phyloP scores from a whole-genome alignment of 495 filamentous ascomycete species.

The Amphirosellinia nigrospora region DNA sequence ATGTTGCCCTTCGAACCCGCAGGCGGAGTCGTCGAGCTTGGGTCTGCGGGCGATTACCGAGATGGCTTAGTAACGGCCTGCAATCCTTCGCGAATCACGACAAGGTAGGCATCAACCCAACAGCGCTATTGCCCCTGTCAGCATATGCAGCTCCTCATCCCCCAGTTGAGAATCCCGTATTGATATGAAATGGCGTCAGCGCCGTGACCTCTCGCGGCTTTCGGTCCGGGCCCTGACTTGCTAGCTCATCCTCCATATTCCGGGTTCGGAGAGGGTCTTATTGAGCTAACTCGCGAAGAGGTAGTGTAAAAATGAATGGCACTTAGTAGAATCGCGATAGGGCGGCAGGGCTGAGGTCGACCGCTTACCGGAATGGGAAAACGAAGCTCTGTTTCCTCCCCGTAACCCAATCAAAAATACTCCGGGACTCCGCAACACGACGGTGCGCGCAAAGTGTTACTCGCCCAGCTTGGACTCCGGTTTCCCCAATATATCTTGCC shows the following conservation, averaged over 20 bases:
- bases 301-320: neutral
- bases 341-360: slow-evolving; percentile 21
- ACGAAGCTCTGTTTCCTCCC: slow-evolving; percentile 13
- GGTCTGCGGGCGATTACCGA: slow-evolving; percentile 13
- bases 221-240: slow-evolving; percentile 9
- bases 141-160: slow-evolving; percentile 16
- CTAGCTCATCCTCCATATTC: neutral
- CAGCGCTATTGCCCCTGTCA: slow-evolving; percentile 12
- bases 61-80: slow-evolving; percentile 21
- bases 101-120: neutral
- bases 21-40: slow-evolving; percentile 12
- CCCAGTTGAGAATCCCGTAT: slow-evolving; percentile 14
- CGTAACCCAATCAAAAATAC: slow-evolving; percentile 12
- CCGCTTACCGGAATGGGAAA: slow-evolving; percentile 9
- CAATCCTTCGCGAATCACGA: slow-evolving; percentile 20
- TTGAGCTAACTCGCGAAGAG: neutral
- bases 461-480: slow-evolving; percentile 4
- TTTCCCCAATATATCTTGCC: neutral
- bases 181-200: slow-evolving; percentile 7
- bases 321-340: neutral
- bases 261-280: slow-evolving; percentile 20
- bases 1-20: neutral
- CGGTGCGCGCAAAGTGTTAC: slow-evolving; percentile 17
- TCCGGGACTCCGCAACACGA: slow-evolving; percentile 4
- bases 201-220: slow-evolving; percentile 15